Evolutionary conservation across 306 rosid species (phyloP), one percentile per base, ranked within the genome.

Genomic region (Begonia fuchsioides): DNA sequence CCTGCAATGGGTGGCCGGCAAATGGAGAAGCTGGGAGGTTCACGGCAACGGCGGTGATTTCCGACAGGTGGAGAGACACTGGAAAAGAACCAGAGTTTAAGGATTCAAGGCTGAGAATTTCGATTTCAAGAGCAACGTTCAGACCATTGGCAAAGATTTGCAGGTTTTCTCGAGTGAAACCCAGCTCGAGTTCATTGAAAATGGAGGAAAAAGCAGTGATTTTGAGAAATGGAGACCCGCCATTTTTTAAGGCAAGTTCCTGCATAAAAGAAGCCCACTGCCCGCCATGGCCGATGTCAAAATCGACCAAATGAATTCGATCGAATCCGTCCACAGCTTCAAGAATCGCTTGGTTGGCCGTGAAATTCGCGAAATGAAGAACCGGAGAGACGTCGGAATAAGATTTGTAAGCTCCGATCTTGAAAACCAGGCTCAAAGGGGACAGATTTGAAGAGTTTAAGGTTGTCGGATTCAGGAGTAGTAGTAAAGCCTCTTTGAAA

Each of bases 221-320:
- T 62, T 73, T 84, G 18, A 88, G 78, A 63, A 71, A 66, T 39
- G 79, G 73, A 10, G 77, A 54, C 49, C 78, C 71, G 0, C 71
- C 73, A 59, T 68, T 83, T 53, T 83, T 73, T 41, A 80, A 62
- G 38, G 90, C 90, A 8, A 84, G 62, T 65, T 88, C 97, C 50
- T 81, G 90, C 84, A 88, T 84, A 49, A 88, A 71, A 43, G 97
- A 88, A 56, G 97, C 77, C 96, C 88, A 84, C 56, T 88, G 97
- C 11, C 81, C 97, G 17, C 97, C 97, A 50, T 84, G 78, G 8
- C 95, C 95, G 40, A 88, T 78, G 63, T 84, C 97, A 41, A 88
- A 84, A 60, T 88, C 97, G 12, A 88, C 55, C 7, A 88, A 47
- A 53, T 84, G 95, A 41, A 88, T 57, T 3, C 69, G 63, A 57